Evolutionary conservation across 805 yeast species (phyloP), one percentile per base, ranked within the genome.

Genomic region (Myxozyma geophila): DNA sequence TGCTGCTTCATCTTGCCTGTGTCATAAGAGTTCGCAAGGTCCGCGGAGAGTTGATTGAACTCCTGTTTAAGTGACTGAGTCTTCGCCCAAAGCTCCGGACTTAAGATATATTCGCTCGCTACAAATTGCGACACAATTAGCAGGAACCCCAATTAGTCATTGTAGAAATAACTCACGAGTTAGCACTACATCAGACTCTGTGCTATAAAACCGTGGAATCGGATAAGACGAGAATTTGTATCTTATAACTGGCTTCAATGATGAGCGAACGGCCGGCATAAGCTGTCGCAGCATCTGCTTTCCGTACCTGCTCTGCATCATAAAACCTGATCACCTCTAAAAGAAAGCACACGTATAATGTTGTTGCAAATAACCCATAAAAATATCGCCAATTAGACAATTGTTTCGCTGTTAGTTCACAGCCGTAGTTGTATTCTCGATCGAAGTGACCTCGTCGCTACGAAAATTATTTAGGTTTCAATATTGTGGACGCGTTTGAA

Each of bases 11-110:
- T 54, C 43, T 59, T 58, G n/a, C 54, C 54, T 5, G 54, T 35
- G 60, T 69, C 71, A 52, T 69, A 69, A 4, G 55, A 15, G 8
- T 62, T 56, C 21, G 62, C 57, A 1, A 69, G 66, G 9, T 47
- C 36, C 33, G 41, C 44, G 41, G 67, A 53, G 9, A 69, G 52
- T 21, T 28, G 46, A n/a, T 51, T 49, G 15, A 44, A 47, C 46
- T 69, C 70, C 17, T 40, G n/a, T 12, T 36, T 41, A 12, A 67
- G 40, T 4, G 59, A 13, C 19, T 48, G 56, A 7, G 66, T 59
- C 21, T 54, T 58, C 12, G 50, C 52, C 21, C 59, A 48, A 4
- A 62, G 59, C n/a, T 40, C 48, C 2, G 58, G 33, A 37, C 41
- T 58, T 19, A 62, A 40, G 4, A 10, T 41, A 15, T 57, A 62